Base-by-base conservation (phyloP, 331 rosid genomes). In the Saraca asoca region DNA sequence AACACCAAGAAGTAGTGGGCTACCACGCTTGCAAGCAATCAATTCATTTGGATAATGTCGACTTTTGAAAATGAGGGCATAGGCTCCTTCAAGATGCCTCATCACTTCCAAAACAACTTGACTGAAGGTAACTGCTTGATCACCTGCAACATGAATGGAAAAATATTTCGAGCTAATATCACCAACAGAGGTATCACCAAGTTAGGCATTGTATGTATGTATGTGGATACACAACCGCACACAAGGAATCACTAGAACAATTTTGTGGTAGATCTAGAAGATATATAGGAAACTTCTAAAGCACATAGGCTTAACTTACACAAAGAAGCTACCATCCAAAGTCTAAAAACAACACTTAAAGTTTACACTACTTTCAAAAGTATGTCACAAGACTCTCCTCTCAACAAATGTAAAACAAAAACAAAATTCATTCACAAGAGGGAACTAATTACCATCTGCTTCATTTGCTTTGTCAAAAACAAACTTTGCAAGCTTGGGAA, bases 71-170 rank as follows among this genome's bases (percentile, higher is more conserved):
- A 94, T 89, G 66, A 94, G 92, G 43, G 99, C 99, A 83, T 94
- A 94, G 61, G 99, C 99, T 78, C 99, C 99, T 75, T 94, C 99
- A 62, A 94, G 96, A 79, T 94, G 99, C 84, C 99, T 86, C 99
- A 90, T 94, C 73, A 94, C 99, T 78, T 88, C 97, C 60, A 90
- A 85, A 79, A 94, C 96, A 78, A 94, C 96, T 79, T 94, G 96
- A 82, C 92, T 80, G 80, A 94, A 94, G 73, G 99, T 68, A 79
- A 94, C 91, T 75, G 73, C 73, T 70, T 79, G 96, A 56, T 65
- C 92, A 67, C 82, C 99, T 90, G 96, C 69, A 77, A 77, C 54
- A 83, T 14, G 19, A 74, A 66, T 55, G 57, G 62, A 49, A 76
- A 80, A 55, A 42, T 69, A 68, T 64, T 43, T 64, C 58, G 35